Conservation (phyloP, 2,329 filamentous ascomycete genomes). For the Cladosporium sp. region DNA sequence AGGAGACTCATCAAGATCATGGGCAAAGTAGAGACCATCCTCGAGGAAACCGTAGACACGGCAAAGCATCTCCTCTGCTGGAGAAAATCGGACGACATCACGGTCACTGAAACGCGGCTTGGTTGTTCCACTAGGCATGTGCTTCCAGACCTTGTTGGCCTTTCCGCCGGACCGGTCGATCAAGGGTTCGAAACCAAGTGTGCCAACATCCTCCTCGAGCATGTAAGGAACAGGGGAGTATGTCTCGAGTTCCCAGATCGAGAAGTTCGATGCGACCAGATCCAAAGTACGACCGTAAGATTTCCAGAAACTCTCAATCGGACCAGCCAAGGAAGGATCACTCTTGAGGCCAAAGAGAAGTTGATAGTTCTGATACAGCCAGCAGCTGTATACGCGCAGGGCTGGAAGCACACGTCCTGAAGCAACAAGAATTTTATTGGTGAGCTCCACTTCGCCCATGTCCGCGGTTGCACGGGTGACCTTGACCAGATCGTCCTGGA, state of each 20-base stretch:
- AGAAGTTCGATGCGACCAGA: slow-evolving; percentile 54
- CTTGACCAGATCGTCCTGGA: slow-evolving; percentile 63
- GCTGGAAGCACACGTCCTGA: slow-evolving; percentile 60
- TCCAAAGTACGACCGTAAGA: slow-evolving; percentile 61
- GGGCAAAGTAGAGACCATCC: slow-evolving; percentile 57
- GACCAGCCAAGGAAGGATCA: slow-evolving; percentile 52
- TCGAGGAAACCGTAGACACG: slow-evolving; percentile 60
- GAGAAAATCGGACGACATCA: slow-evolving; percentile 49
- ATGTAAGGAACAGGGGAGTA: slow-evolving; percentile 55
- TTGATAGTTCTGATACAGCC: slow-evolving; percentile 56
- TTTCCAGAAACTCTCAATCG: slow-evolving; percentile 61
- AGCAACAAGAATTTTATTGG: slow-evolving; percentile 53
- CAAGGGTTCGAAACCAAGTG: slow-evolving; percentile 61
- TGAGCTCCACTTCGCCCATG: slow-evolving; percentile 22
- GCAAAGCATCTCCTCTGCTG: slow-evolving; percentile 63
- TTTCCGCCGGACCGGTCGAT: slow-evolving; percentile 33
- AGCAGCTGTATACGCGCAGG: slow-evolving; percentile 64
- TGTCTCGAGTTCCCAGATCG: slow-evolving; percentile 48
- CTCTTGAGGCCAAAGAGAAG: slow-evolving; percentile 52
- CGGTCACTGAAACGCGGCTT: slow-evolving; percentile 53
- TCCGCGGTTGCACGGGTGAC: background rate
- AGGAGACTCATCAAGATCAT: slow-evolving; percentile 38
- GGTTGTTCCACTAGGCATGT: slow-evolving; percentile 35
- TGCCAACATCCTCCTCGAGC: slow-evolving; percentile 64
- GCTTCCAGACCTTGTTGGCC: slow-evolving; percentile 51